Evolutionary conservation across 176 grass and related monocot species (phyloP).

Genomic region (Poa annua): DNA sequence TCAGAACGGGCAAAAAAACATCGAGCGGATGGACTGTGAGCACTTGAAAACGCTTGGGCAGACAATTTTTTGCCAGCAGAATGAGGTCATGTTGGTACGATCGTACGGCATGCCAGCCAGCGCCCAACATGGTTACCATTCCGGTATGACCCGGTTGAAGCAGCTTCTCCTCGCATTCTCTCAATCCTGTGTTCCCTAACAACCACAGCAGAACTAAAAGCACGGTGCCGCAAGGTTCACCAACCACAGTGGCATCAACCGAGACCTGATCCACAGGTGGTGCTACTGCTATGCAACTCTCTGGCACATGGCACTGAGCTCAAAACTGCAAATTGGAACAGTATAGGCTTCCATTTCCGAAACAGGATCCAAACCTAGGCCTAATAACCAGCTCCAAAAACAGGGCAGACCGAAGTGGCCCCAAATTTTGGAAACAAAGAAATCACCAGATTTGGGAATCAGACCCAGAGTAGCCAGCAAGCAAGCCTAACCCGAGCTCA

Average conservation of each 20-base stretch:
- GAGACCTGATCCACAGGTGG: too few relatives aligned
- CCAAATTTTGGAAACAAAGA: background rate
- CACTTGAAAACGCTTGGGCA: background rate
- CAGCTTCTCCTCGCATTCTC: background rate
- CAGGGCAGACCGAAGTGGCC: background rate
- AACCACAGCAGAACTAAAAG: too few relatives aligned
- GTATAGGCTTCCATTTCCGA: background rate
- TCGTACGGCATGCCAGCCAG: too few relatives aligned
- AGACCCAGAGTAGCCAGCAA: too few relatives aligned
- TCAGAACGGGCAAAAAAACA: background rate
- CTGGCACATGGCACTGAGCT: background rate
- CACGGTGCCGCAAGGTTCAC: too few relatives aligned
- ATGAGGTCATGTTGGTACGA: too few relatives aligned
- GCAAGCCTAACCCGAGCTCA: too few relatives aligned
- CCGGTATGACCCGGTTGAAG: background rate
- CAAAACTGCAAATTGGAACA: background rate
- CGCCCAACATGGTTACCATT: background rate
- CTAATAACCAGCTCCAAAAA: background rate
- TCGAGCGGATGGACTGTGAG: background rate
- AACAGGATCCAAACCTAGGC: too few relatives aligned
- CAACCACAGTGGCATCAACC: too few relatives aligned
- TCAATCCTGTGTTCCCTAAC: too few relatives aligned
- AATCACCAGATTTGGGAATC: background rate
- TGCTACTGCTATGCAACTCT: too few relatives aligned
- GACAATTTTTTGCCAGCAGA: background rate